These are phyloP conservation scores for Sporothrix euskadiensis DNA, from an alignment of 2,329 filamentous ascomycete species.

Conservation along the genomic window DNA sequence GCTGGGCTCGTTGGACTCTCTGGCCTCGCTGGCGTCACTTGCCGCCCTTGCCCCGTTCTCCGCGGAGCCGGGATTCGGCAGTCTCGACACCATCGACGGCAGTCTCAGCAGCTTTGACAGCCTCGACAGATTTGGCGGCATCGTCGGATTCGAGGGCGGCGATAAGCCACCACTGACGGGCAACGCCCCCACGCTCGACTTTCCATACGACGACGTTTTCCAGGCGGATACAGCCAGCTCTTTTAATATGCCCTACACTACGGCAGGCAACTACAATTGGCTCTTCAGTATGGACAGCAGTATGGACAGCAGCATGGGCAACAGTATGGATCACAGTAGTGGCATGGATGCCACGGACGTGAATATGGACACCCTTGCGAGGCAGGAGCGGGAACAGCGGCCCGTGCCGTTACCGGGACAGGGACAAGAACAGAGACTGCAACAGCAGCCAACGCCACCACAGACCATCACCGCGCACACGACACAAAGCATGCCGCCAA, in stretches of 20 bases:
- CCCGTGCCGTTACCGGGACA: neutral
- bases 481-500: too few relatives aligned
- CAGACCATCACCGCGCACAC: neutral
- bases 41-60: neutral
- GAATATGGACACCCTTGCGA: neutral
- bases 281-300: conserved; percentile 28
- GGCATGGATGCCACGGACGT: neutral
- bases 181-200: neutral
- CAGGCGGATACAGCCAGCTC: conserved; percentile 32
- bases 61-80: neutral
- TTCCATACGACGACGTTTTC: conserved; percentile 27
- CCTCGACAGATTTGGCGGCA: neutral
- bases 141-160: neutral
- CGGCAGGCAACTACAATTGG: conserved; percentile 31
- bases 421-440: neutral
- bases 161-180: neutral
- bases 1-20: neutral
- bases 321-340: neutral
- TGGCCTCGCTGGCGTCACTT: neutral
- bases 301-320: neutral
- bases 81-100: neutral
- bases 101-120: neutral
- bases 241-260: conserved; percentile 33
- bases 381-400: neutral
- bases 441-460: neutral